Evolutionary conservation across 1,284 basidiomycete species (phyloP).

Genomic region (Rhodotorula sp.): DNA sequence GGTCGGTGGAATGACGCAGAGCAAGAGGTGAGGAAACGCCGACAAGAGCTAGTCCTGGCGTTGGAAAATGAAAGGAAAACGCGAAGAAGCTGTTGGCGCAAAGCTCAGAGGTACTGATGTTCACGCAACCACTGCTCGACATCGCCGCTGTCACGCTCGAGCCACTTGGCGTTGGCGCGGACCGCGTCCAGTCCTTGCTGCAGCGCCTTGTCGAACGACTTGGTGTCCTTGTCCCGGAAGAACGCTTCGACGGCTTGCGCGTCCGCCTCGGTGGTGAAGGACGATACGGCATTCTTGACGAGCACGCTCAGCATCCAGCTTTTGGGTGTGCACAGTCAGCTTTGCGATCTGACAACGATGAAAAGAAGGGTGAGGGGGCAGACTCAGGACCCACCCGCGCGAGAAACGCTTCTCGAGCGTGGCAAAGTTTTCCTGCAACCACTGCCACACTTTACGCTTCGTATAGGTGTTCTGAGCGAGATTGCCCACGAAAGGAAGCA

Average conservation of each 20-base stretch:
- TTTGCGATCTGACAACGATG: too few species aligned
- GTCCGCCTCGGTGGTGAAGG: conserved; percentile 68
- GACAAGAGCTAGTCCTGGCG: too few species aligned
- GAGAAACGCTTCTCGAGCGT: conserved; percentile 61
- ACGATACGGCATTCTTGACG: conserved; percentile 31
- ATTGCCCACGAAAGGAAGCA: conserved; percentile 45
- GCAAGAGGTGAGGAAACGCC: too few species aligned
- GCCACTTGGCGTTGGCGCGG: conserved; percentile 28
- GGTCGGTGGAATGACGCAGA: too few species aligned
- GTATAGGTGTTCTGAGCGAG: conserved; percentile 46
- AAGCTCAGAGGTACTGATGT: conserved; percentile 20
- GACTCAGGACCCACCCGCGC: conserved; percentile 36
- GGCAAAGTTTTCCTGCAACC: conserved; percentile 47
- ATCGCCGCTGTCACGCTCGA: conserved; percentile 32
- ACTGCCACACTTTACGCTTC: conserved; percentile 48
- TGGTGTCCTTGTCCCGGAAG: conserved; percentile 46
- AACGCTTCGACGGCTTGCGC: conserved; percentile 64
- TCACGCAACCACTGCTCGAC: conserved; percentile 31
- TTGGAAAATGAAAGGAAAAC: too few species aligned
- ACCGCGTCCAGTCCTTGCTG: conserved; percentile 26
- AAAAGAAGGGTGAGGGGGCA: neutral
- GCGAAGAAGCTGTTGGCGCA: too few species aligned
- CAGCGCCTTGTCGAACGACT: conserved; percentile 22
- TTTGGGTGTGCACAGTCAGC: neutral
- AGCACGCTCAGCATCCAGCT: conserved; percentile 19